Conservation (phyloP, 257 asterid genomes). For the Agastache rugosa region DNA sequence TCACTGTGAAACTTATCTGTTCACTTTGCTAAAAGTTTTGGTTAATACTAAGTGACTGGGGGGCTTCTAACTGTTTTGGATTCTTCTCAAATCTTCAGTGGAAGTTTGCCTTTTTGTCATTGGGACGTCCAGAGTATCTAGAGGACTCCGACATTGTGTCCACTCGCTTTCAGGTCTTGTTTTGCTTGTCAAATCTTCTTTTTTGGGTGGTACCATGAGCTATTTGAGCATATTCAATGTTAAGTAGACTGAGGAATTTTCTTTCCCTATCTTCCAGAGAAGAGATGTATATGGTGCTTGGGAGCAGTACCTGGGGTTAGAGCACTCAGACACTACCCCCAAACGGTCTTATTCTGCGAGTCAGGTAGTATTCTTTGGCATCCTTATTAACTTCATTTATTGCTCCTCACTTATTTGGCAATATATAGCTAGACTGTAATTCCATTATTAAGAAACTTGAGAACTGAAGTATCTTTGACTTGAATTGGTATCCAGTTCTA, state of each 20-base stretch:
- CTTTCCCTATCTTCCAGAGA: slow-evolving; percentile 48
- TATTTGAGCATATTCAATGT: slow-evolving; percentile 22
- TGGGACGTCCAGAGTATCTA: slow-evolving; percentile 80
- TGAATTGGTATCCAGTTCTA: slow-evolving; percentile 12
- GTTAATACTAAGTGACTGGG: neutral
- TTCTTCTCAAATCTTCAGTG: slow-evolving; percentile 50
- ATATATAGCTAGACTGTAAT: neutral
- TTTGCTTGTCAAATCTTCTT: slow-evolving; percentile 6
- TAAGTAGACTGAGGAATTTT: slow-evolving; percentile 19
- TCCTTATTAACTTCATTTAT: neutral
- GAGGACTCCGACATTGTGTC: slow-evolving; percentile 72
- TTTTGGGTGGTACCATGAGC: slow-evolving; percentile 21
- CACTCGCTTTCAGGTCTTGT: slow-evolving; percentile 70
- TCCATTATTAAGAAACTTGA: neutral
- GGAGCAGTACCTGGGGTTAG: slow-evolving; percentile 87
- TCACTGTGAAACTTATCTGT: slow-evolving; percentile 5
- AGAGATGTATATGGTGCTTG: slow-evolving; percentile 81
- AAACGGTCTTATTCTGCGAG: slow-evolving; percentile 66
- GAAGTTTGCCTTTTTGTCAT: slow-evolving; percentile 72
- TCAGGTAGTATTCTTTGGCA: slow-evolving; percentile 52
- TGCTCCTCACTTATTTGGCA: neutral
- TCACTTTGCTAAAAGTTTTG: slow-evolving; percentile 18
- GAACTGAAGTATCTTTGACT: neutral
- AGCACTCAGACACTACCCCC: slow-evolving; percentile 74
- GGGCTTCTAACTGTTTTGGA: neutral